Evolutionary conservation across 2,329 filamentous ascomycete species (phyloP).

Genomic region (Fusarium pseudoanthophilum): DNA sequence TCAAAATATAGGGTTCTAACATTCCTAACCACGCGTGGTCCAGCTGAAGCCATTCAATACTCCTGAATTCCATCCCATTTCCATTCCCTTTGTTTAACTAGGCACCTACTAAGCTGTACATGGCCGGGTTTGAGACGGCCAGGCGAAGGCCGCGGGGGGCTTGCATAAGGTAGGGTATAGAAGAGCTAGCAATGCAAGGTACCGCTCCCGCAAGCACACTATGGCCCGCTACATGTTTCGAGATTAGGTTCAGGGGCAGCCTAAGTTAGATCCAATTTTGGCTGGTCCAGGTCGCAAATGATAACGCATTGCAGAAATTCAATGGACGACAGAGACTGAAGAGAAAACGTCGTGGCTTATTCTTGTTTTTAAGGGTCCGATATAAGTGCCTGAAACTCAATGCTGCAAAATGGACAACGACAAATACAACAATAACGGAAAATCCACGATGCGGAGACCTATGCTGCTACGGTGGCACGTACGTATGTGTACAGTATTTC

Average conservation of each 20-base stretch:
- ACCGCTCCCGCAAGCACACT: constrained; percentile 23
- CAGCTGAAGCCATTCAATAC: constrained; percentile 15
- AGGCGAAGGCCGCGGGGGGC: constrained; percentile 26
- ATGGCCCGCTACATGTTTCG: constrained; percentile 22
- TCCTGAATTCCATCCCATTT: constrained; percentile 21
- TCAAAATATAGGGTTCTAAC: background rate
- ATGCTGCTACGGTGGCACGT: too few relatives aligned
- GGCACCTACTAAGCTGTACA: background rate
- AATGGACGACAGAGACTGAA: constrained; percentile 5
- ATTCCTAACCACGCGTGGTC: background rate
- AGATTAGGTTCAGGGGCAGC: constrained; percentile 33
- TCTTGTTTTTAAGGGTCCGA: constrained; percentile 19
- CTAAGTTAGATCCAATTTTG: background rate
- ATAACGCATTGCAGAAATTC: constrained; percentile 1
- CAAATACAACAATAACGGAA: background rate
- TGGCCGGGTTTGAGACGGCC: constrained; percentile 35
- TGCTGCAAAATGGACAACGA: constrained; percentile 4
- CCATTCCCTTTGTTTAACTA: background rate
- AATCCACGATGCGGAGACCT: background rate
- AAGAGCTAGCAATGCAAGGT: constrained; percentile 34
- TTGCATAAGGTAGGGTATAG: constrained; percentile 21
- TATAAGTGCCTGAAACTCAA: background rate
- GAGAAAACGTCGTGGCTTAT: constrained; percentile 23
- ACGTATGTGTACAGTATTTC: background rate
- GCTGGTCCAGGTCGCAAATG: constrained; percentile 11